Evolutionary conservation across 2,329 filamentous ascomycete genomes (phyloP), one percentile per base, ranked within the genome.

Genomic region (Tolypocladium paradoxum): DNA sequence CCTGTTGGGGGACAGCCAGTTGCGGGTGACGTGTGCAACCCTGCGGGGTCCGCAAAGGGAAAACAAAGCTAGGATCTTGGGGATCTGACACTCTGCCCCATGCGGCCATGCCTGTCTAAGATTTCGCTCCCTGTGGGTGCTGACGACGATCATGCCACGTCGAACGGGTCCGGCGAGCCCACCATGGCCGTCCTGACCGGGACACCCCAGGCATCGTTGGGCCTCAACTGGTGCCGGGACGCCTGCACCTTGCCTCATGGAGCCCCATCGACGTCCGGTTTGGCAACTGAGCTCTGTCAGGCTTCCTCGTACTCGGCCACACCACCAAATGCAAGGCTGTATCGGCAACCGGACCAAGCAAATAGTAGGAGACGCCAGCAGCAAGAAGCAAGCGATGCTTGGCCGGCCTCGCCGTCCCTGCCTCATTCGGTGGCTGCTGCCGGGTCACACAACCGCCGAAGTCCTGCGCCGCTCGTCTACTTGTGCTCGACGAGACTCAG

Each of bases 41-140:
- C 35, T 45, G 29, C n/a, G 31, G 31, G 51, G 35, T 38, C 14
- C 12, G 20, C 29, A 29, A 27, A 14, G 46, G 33, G 46, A n/a
- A 49, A 46, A 49, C 24, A 38, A 31, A 29, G 47, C 49, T 49
- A 37, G 53, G 51, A 57, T 57, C 53, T 49, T 35, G 53, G 50
- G 40, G 54, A 57, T 57, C 55, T 57, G 48, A 57, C 53, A 55
- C 55, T 47, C 29, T 49, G 40, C 45, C 55, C 53, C 52, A 49
- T n/a, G n/a, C n/a, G n/a, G n/a, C n/a, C n/a, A n/a, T 55, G 51
- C 46, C 51, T 57, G 55, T 55, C 55, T 57, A 51, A 57, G 55
- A 55, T 53, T 50, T 50, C 40, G 38, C 40, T 27, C 36, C 18
- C 34, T 14, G 31, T 33, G 22, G 2, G 14, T 52, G 46, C 43